These are phyloP conservation scores for Penicillium lividum DNA, from an alignment of 495 filamentous ascomycete genomes.

Conservation along the genomic window DNA sequence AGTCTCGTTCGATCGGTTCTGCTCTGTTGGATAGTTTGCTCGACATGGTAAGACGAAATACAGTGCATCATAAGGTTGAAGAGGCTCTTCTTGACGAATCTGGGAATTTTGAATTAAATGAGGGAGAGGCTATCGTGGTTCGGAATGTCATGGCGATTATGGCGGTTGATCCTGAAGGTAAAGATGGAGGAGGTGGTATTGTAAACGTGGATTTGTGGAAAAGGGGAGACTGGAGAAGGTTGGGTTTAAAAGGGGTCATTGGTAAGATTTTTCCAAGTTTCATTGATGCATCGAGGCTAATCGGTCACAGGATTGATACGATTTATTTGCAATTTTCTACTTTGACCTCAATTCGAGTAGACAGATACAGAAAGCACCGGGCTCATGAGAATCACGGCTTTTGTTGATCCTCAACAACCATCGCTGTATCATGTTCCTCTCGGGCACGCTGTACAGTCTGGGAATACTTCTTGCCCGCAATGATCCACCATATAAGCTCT, in stretches of 20 bases:
- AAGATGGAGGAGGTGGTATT: constrained; percentile 28
- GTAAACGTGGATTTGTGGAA: constrained; percentile 27
- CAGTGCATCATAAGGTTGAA: constrained; percentile 12
- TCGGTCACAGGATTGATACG: constrained; percentile 19
- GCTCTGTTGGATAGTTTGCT: constrained; percentile 21
- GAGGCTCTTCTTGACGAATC: constrained; percentile 4
- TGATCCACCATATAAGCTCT: constrained; percentile 42
- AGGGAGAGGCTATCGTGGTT: constrained; percentile 9
- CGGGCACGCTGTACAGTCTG: constrained; percentile 27
- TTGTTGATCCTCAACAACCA: not conserved
- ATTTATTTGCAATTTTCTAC: constrained; percentile 22
- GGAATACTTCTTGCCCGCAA: constrained; percentile 38
- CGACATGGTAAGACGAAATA: not conserved
- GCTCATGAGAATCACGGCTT: not conserved
- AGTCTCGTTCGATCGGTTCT: constrained; percentile 20
- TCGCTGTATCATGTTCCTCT: constrained; percentile 32
- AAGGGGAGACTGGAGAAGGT: constrained; percentile 28
- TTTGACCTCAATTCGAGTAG: not conserved
- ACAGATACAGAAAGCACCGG: too few relatives aligned
- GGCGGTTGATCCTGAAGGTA: constrained; percentile 29
- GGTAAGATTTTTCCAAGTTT: not conserved
- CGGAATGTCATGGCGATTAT: constrained; percentile 31
- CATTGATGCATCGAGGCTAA: too few relatives aligned
- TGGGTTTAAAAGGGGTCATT: constrained; percentile 24
- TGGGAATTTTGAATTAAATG: not conserved